Conservation (phyloP, 257 asterid genomes). For the Solanum dulcamara region DNA sequence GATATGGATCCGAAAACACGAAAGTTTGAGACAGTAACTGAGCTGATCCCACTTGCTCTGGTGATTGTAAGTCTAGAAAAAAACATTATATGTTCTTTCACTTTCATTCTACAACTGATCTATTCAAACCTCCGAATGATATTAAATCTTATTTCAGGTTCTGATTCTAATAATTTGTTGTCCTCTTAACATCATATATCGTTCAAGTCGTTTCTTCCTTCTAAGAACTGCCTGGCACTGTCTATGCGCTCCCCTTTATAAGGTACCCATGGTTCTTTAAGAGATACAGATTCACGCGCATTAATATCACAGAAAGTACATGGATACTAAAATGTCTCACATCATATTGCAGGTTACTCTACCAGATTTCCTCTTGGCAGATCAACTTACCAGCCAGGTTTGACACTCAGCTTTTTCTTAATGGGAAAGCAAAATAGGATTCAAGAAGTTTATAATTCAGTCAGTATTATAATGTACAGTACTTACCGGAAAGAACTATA, state of each 20-base stretch:
- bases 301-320: not conserved
- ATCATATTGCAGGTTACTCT: conserved; percentile 42
- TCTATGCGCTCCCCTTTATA: conserved; percentile 74
- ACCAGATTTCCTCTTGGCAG: conserved; percentile 83
- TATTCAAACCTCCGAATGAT: not conserved
- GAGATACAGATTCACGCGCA: not conserved
- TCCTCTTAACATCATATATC: conserved; percentile 65
- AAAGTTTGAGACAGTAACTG: conserved; percentile 28
- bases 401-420: not conserved
- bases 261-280: conserved; percentile 26
- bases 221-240: conserved; percentile 52
- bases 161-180: conserved; percentile 46
- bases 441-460: not conserved
- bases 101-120: not conserved
- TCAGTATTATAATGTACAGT: not conserved
- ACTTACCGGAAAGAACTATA: not conserved
- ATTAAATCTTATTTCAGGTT: conserved; percentile 15
- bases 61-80: conserved; percentile 34
- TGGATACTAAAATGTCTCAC: not conserved
- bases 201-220: conserved; percentile 69
- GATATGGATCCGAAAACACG: conserved; percentile 51
- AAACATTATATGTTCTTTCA: not conserved
- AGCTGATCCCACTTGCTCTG: conserved; percentile 56
- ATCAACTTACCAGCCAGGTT: conserved; percentile 96
- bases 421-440: not conserved